Conservation (phyloP, 305 asterid species). For the Salvia sclarea region DNA sequence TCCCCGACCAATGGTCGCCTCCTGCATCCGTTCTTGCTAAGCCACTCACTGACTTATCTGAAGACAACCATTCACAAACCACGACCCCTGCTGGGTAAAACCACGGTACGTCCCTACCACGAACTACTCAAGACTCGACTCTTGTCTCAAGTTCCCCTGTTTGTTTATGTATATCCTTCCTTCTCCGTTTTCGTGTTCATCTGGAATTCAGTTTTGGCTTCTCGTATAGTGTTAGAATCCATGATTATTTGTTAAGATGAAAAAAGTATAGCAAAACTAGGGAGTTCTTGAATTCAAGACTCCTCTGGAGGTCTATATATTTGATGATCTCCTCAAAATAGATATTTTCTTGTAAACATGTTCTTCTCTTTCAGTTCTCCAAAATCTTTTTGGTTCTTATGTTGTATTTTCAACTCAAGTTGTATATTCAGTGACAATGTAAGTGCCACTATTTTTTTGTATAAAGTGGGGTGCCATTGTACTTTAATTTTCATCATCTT, state of each 20-base stretch:
- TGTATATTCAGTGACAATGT: slow-evolving; percentile 22
- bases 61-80: slow-evolving; percentile 32
- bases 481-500: not conserved
- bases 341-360: not conserved
- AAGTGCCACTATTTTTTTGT: slow-evolving; percentile 28
- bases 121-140: not conserved
- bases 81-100: slow-evolving; percentile 32
- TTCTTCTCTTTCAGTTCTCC: slow-evolving; percentile 1
- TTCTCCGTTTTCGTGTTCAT: not conserved
- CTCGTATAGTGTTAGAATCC: slow-evolving; percentile 20
- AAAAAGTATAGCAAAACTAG: slow-evolving; percentile 12
- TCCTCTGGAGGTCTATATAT: slow-evolving; percentile 23
- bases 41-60: slow-evolving; percentile 35
- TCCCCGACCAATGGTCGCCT: slow-evolving; percentile 75
- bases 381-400: not conserved
- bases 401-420: not conserved
- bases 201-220: slow-evolving; percentile 29
- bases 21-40: slow-evolving; percentile 33
- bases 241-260: slow-evolving; percentile 18
- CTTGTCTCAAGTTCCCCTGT: slow-evolving; percentile 4
- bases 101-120: not conserved
- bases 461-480: slow-evolving; percentile 1
- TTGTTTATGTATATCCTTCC: not conserved
- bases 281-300: slow-evolving; percentile 14
- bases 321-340: slow-evolving; percentile 25